Evolutionary conservation across 805 yeast species (phyloP).

Genomic region (Saturnispora silvae): DNA sequence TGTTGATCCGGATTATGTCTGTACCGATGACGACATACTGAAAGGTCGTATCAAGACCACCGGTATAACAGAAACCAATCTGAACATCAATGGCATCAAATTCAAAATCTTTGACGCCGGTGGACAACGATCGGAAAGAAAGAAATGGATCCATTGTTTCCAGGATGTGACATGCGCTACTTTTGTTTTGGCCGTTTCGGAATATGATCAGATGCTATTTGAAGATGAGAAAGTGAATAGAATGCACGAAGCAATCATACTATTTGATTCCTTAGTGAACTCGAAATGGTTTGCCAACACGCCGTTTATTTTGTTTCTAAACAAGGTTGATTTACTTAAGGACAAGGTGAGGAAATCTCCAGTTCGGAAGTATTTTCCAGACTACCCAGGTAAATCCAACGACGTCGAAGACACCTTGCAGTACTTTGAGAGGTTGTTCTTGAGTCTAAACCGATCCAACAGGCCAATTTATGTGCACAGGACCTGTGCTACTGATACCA

Average conservation of each 20-base stretch:
- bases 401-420: conserved; percentile 57
- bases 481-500: conserved; percentile 92
- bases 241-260: conserved; percentile 78
- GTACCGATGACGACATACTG: conserved; percentile 74
- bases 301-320: conserved; percentile 81
- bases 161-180: conserved; percentile 81
- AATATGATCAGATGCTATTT: conserved; percentile 83
- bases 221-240: conserved; percentile 86
- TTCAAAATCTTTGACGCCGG: conserved; percentile 91
- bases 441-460: conserved; percentile 48
- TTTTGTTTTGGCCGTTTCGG: conserved; percentile 82
- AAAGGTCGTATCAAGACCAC: conserved; percentile 91
- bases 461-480: conserved; percentile 83
- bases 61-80: conserved; percentile 82
- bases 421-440: conserved; percentile 60
- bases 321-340: conserved; percentile 76
- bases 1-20: conserved; percentile 52
- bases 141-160: conserved; percentile 92
- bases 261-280: conserved; percentile 76
- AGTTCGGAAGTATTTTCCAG: conserved; percentile 65
- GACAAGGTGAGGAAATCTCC: conserved; percentile 59
- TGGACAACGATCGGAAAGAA: conserved; percentile 85
- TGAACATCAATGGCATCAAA: conserved; percentile 51
- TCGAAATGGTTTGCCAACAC: conserved; percentile 78
- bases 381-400: conserved; percentile 54